phyloP scores from a whole-genome alignment of 2,329 filamentous ascomycete genomes.

The Pseudogymnoascus pannorum region DNA sequence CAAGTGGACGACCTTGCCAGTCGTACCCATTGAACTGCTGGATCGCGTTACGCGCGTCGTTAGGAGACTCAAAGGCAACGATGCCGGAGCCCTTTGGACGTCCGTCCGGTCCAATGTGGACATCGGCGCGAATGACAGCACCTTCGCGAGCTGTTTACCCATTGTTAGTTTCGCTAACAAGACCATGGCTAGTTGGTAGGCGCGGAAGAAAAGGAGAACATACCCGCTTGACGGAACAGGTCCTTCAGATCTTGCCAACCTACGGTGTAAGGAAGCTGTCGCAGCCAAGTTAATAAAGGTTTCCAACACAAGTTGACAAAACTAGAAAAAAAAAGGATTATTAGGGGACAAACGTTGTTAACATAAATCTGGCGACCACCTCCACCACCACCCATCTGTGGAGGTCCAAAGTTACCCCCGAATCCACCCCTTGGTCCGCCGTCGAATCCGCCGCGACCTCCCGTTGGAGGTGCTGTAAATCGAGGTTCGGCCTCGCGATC shows the following conservation, averaged over 20 bases:
- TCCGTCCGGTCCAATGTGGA: slow-evolving; percentile 85
- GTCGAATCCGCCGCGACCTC: slow-evolving; percentile 55
- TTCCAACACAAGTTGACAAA: slow-evolving; percentile 24
- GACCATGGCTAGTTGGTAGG: slow-evolving; percentile 22
- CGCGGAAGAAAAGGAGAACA: slow-evolving; percentile 36
- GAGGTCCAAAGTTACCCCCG: slow-evolving; percentile 39
- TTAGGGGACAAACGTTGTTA: slow-evolving; percentile 78
- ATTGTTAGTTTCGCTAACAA: slow-evolving; percentile 12
- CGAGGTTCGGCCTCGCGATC: slow-evolving; percentile 97
- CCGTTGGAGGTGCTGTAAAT: slow-evolving; percentile 70
- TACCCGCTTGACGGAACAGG: slow-evolving; percentile 95
- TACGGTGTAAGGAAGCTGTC: slow-evolving; percentile 88
- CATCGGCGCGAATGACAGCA: slow-evolving; percentile 86
- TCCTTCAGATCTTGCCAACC: slow-evolving; percentile 99
- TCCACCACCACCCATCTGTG: slow-evolving; percentile 32
- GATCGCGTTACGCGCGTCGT: slow-evolving; percentile 93
- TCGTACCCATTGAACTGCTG: slow-evolving; percentile 98
- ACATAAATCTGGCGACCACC: slow-evolving; percentile 89
- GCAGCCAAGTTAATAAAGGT: slow-evolving; percentile 32
- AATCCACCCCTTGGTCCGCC: slow-evolving; percentile 41
- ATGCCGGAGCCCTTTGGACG: slow-evolving; percentile 95
- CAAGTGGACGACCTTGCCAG: slow-evolving; percentile 88
- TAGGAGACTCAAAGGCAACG: slow-evolving; percentile 89
- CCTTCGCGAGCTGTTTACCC: slow-evolving; percentile 51
- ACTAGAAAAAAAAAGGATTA: slow-evolving; percentile 18